Percentiles rank a stretch among this genome's conserved stretches.
Evolutionary conservation across 345 rosid species (phyloP).

Genomic region (Firmiana major): DNA sequence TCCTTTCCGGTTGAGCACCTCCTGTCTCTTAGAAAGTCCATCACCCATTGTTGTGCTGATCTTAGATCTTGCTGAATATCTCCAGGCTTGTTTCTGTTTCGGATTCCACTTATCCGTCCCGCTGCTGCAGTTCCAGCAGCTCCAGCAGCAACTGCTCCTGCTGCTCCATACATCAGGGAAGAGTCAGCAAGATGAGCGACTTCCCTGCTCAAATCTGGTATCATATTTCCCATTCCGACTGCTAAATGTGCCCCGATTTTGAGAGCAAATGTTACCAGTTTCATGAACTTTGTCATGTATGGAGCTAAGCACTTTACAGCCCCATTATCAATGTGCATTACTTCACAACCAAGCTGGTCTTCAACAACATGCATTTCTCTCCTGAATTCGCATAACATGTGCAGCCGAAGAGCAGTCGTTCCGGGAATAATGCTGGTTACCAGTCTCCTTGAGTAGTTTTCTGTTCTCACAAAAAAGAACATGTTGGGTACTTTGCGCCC

Average conservation of each 20-base stretch:
- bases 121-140: conserved; percentile 39
- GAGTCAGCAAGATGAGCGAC: conserved; percentile 68
- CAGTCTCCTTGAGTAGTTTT: conserved; percentile 81
- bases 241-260: conserved; percentile 94
- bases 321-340: conserved; percentile 52
- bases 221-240: conserved; percentile 83
- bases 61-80: conserved; percentile 61
- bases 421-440: conserved; percentile 75
- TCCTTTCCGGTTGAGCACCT: conserved; percentile 75
- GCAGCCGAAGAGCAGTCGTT: conserved; percentile 76
- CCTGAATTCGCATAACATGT: conserved; percentile 87
- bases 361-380: conserved; percentile 90
- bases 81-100: conserved; percentile 42
- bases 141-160: conserved; percentile 65
- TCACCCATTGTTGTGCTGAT: conserved; percentile 85
- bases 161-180: conserved; percentile 69
- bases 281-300: conserved; percentile 81
- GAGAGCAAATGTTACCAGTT: conserved; percentile 72
- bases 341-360: conserved; percentile 85
- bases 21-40: conserved; percentile 74
- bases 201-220: conserved; percentile 89
- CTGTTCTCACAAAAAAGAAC: conserved; percentile 76
- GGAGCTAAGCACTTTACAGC: conserved; percentile 75
- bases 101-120: conserved; percentile 26
- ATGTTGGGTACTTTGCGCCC: conserved; percentile 90